Evolutionary conservation across 768 basidiomycete species (phyloP).

Genomic region (Cystobasidium onofrii): DNA sequence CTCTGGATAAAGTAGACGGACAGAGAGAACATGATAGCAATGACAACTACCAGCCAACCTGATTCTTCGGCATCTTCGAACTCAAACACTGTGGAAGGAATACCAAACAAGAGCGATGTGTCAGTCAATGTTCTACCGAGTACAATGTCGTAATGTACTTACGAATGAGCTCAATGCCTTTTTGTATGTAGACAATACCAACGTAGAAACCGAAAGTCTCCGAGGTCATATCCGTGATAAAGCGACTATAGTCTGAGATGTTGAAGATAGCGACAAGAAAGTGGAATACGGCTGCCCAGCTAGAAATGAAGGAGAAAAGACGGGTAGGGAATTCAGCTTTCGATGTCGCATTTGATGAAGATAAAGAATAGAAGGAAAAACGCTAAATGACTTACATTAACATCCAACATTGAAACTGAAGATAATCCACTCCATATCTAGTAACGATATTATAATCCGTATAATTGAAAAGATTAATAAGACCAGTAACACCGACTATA

Average conservation of each 20-base stretch:
- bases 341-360: no score
- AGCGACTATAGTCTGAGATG: conserved; percentile 41
- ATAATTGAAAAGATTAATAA: conserved; percentile 50
- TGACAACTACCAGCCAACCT: conserved; percentile 42
- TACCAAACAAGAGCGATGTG: not conserved
- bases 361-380: not conserved
- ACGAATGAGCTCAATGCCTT: conserved; percentile 41
- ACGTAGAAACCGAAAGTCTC: conserved; percentile 42
- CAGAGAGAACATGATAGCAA: conserved; percentile 43
- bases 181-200: conserved; percentile 42
- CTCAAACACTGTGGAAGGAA: conserved; percentile 34
- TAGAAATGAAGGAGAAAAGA: not conserved
- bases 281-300: conserved; percentile 44
- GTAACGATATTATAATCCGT: conserved; percentile 42
- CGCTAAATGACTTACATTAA: conserved; percentile 33
- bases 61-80: conserved; percentile 33
- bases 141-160: not conserved
- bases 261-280: conserved; percentile 41
- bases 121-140: no score
- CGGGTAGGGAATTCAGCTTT: no score
- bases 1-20: conserved; percentile 41
- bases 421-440: conserved; percentile 38
- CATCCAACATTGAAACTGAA: conserved; percentile 43
- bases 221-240: conserved; percentile 44
- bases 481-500: conserved; percentile 87